These are phyloP conservation scores for Cercophora samala DNA, from an alignment of 495 filamentous ascomycete species.

Conservation along the genomic window DNA sequence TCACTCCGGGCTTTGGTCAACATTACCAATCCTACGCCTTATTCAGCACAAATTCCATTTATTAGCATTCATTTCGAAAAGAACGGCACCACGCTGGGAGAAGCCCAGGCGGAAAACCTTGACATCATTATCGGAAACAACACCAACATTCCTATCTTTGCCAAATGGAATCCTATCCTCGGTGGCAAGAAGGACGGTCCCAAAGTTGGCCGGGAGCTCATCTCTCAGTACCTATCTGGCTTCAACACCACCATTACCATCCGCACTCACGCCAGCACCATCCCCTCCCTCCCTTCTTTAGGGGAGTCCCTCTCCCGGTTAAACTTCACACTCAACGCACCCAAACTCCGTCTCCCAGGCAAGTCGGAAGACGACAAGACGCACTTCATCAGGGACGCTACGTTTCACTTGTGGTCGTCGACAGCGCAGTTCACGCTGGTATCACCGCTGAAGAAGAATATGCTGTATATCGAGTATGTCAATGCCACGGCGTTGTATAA, in stretches of 20 bases:
- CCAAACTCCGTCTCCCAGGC: slow-evolving; percentile 40
- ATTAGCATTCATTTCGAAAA: slow-evolving; percentile 68
- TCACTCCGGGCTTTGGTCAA: slow-evolving; percentile 67
- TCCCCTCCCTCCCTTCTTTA: slow-evolving; percentile 70
- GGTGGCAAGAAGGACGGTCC: slow-evolving; percentile 56
- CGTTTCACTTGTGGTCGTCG: slow-evolving; percentile 80
- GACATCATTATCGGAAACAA: slow-evolving; percentile 66
- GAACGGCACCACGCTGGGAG: slow-evolving; percentile 72
- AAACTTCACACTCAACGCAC: slow-evolving; percentile 23
- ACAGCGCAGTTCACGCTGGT: slow-evolving; percentile 80
- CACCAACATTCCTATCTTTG: slow-evolving; percentile 61
- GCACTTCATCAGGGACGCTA: slow-evolving; percentile 80
- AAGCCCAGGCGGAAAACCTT: slow-evolving; percentile 61
- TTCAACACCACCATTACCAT: slow-evolving; percentile 76
- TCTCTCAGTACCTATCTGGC: slow-evolving; percentile 86
- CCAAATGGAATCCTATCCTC: slow-evolving; percentile 68
- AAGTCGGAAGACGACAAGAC: slow-evolving; percentile 45
- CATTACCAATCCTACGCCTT: slow-evolving; percentile 84
- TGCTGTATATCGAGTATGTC: slow-evolving; percentile 69
- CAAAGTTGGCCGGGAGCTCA: slow-evolving; percentile 62
- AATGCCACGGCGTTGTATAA: slow-evolving; percentile 85
- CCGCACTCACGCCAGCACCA: slow-evolving; percentile 60
- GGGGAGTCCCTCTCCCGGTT: slow-evolving; percentile 69
- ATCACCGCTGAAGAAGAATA: slow-evolving; percentile 70
- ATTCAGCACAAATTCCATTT: slow-evolving; percentile 75